A percentile compares a stretch with the other conserved stretches of the same genome.
Conservation (phyloP, 306 rosid genomes). For the Cicer bijugum region DNA sequence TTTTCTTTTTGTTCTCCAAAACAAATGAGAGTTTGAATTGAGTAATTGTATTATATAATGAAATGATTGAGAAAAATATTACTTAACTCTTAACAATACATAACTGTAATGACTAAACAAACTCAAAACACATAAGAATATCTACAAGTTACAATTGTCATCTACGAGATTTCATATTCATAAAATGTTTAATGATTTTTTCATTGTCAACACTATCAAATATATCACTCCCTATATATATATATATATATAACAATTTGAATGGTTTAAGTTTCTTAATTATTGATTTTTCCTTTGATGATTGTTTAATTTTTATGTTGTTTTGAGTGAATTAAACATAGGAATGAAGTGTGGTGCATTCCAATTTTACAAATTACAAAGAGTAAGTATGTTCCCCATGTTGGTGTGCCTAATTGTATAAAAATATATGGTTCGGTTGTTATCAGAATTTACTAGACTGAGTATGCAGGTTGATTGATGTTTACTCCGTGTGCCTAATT, state of each 20-base stretch:
- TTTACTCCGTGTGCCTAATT: conserved; percentile 11
- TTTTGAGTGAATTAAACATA: conserved; percentile 15
- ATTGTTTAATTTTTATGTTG: conserved; percentile 7
- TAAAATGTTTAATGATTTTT: too few species aligned
- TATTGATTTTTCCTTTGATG: neutral
- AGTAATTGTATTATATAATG: neutral
- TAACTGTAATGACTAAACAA: too few species aligned
- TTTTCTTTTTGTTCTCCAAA: neutral
- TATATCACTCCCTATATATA: too few species aligned
- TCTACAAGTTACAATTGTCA: too few species aligned
- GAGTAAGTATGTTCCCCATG: neutral
- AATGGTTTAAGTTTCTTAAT: conserved; percentile 1
- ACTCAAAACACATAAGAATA: too few species aligned
- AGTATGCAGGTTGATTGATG: conserved; percentile 28
- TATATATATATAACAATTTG: neutral
- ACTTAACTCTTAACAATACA: too few species aligned
- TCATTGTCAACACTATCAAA: too few species aligned
- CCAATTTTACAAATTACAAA: conserved; percentile 4
- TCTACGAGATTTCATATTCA: too few species aligned
- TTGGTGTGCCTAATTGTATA: neutral
- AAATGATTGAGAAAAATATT: neutral
- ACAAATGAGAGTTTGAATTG: neutral
- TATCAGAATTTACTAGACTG: conserved; percentile 11
- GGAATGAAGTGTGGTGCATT: conserved; percentile 11
- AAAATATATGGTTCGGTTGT: conserved; percentile 19